phyloP scores from a whole-genome alignment of 148 eudicot species.

The Silene uniflora region DNA sequence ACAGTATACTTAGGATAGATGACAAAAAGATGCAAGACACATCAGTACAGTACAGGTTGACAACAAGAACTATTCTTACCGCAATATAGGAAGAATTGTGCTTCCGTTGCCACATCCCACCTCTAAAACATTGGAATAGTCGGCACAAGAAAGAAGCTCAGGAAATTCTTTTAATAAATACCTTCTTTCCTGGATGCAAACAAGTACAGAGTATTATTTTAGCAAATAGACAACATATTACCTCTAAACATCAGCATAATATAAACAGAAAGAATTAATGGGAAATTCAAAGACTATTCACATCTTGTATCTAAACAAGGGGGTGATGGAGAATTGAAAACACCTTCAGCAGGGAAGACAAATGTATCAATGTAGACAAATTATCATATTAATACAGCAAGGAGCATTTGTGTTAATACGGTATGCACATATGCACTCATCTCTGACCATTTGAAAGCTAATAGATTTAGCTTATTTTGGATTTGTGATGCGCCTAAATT shows the following conservation, averaged over 20 bases:
- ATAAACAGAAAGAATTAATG: background rate
- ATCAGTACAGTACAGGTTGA: background rate
- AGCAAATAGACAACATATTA: background rate
- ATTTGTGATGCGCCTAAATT: background rate
- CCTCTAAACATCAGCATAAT: background rate
- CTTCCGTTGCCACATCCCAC: slow-evolving; percentile 95
- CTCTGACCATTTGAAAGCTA: background rate
- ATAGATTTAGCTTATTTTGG: background rate
- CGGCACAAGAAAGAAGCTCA: slow-evolving; percentile 57
- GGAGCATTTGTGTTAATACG: too few species aligned
- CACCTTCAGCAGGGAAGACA: background rate
- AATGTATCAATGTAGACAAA: background rate
- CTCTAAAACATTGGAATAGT: slow-evolving; percentile 57
- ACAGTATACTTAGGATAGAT: background rate
- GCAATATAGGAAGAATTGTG: slow-evolving; percentile 62
- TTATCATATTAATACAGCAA: background rate
- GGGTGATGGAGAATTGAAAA: background rate
- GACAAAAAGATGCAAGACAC: background rate
- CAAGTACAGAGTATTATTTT: background rate
- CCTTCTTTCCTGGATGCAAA: slow-evolving; percentile 60
- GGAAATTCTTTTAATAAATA: slow-evolving; percentile 85
- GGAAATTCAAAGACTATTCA: background rate
- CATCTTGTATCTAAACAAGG: background rate
- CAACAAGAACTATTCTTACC: slow-evolving; percentile 35
- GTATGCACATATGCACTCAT: too few species aligned